Base-by-base conservation (phyloP, 345 rosid genomes). In the Litchi chinensis region DNA sequence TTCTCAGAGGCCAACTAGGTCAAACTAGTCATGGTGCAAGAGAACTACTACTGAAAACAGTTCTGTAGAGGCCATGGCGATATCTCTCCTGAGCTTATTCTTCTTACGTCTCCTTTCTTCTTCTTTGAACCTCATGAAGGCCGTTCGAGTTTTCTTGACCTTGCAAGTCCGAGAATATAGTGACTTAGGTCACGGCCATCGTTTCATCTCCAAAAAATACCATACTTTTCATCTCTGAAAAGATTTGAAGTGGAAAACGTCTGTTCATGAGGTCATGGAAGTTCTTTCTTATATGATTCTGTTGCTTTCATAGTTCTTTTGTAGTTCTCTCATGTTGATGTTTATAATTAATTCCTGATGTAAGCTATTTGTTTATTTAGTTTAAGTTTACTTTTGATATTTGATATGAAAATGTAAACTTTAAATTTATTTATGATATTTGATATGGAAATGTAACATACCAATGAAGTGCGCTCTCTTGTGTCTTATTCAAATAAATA, bases 71-170 rank as follows among this genome's bases (percentile, higher is more conserved):
- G n/a, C 3, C 50, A 0, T 24, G 92, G 89, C 83, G 75, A 21
- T 86, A 86, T 91, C 90, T 87, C 94, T 91, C 92, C 90, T 88
- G 94, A 91, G 94, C 94, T 91, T 89, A 71, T 82, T 76, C 84
- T 80, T 84, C 83, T 76, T 67, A 75, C 5, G 0, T 28, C n/a
- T 43, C 19, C 8, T 73, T 18, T 24, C 11, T 15, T 12, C 26
- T 62, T 79, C 12, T 63, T 65, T 22, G 43, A 56, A 68, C 62
- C 74, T 54, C 64, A 60, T n/a, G 50, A 44, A 66, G 32, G 3
- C n/a, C 75, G 76, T 81, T 85, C 68, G 79, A 77, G 72, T 91
- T 91, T 91, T 89, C 94, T 91, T 89, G 94, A 89, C 92, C 94
- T 89, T 91, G 94, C 94, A 91, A 91, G 94, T 74, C 91, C 87